Evolutionary conservation across 208 protist genomes (phyloP).

Genomic region (Leishmania martiniquensis): DNA sequence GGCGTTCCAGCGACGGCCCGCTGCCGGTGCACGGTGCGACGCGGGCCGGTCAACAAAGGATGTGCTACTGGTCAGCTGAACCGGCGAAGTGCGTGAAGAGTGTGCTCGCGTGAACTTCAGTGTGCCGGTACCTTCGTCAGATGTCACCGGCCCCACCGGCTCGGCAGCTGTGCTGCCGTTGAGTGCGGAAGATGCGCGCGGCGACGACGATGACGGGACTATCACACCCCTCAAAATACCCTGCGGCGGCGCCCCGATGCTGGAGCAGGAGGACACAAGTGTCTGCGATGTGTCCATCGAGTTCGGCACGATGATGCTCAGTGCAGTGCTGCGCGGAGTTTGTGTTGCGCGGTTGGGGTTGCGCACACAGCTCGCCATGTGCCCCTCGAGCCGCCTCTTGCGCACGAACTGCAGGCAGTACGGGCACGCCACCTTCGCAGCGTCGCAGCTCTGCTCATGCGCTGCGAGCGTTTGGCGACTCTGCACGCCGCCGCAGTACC

Average conservation of each 20-base stretch:
- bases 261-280: constrained; percentile 14
- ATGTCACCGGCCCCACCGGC: neutral
- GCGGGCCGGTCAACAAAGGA: constrained; percentile 14
- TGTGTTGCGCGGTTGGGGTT: constrained; percentile 46
- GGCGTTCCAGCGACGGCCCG: constrained; percentile 11
- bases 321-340: constrained; percentile 5
- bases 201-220: neutral
- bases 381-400: constrained; percentile 42
- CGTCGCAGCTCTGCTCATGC: constrained; percentile 69
- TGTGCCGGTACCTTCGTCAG: constrained; percentile 14
- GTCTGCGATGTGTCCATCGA: constrained; percentile 7
- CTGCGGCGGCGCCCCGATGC: neutral
- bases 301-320: neutral
- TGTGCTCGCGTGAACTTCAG: constrained; percentile 30
- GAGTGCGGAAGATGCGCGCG: neutral
- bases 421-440: constrained; percentile 62
- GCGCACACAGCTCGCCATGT: constrained; percentile 46
- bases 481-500: constrained; percentile 61
- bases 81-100: constrained; percentile 12
- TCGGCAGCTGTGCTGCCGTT: neutral
- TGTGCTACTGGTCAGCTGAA: constrained; percentile 15
- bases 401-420: constrained; percentile 68
- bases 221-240: neutral
- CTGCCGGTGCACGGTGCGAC: constrained; percentile 20
- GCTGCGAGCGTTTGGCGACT: constrained; percentile 43